Evolutionary conservation across 495 filamentous ascomycete species (phyloP).

Genomic region (Poronia punctata): DNA sequence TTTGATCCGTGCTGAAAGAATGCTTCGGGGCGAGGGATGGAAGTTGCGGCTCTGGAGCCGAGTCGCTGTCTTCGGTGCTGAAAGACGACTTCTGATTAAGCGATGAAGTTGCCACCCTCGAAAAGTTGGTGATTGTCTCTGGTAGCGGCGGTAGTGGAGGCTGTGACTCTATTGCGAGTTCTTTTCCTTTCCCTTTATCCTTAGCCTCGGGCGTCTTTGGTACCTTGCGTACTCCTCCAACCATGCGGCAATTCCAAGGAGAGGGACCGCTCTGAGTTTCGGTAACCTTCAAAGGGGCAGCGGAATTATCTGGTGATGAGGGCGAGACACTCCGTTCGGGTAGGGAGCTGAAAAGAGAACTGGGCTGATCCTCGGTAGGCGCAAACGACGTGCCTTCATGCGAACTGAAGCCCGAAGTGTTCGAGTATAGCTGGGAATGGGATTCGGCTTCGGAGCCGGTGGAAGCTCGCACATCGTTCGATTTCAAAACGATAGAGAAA

Average conservation of each 20-base stretch:
- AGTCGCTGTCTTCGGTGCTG: conserved; percentile 32
- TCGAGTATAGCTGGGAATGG: conserved; percentile 24
- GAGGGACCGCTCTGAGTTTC: conserved; percentile 37
- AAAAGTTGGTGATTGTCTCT: conserved; percentile 21
- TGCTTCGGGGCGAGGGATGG: conserved; percentile 31
- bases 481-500: conserved; percentile 34
- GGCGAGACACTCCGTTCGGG: conserved; percentile 34
- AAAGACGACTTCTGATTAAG: conserved; percentile 42
- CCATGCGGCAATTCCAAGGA: conserved; percentile 48
- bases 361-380: conserved; percentile 38
- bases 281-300: conserved; percentile 31
- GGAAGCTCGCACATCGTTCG: conserved; percentile 18
- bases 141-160: conserved; percentile 37
- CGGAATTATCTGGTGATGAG: conserved; percentile 22
- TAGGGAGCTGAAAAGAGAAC: conserved; percentile 38
- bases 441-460: conserved; percentile 24
- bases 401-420: conserved; percentile 34
- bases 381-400: conserved; percentile 39
- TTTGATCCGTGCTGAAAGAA: conserved; percentile 39
- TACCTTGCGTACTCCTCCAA: conserved; percentile 50
- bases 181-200: conserved; percentile 31
- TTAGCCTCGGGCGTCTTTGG: conserved; percentile 43
- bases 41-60: conserved; percentile 28
- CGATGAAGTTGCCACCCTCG: conserved; percentile 17
- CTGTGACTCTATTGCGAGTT: conserved; percentile 20